Evolutionary conservation across 495 filamentous ascomycete genomes (phyloP).

Genomic region (Glutinoglossum americanum): DNA sequence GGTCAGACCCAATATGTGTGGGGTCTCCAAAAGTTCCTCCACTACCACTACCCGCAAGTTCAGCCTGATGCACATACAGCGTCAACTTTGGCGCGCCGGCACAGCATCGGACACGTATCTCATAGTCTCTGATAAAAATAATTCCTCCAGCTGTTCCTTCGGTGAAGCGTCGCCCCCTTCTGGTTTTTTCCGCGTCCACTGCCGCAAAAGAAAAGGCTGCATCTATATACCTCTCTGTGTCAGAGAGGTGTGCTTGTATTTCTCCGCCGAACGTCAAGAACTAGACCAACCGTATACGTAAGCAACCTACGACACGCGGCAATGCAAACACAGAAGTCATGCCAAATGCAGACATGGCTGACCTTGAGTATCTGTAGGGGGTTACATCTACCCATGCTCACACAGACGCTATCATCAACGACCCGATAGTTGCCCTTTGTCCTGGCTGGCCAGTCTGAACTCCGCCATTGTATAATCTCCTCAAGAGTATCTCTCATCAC

Average conservation of each 20-base stretch:
- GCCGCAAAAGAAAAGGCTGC: not conserved
- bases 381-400: not conserved
- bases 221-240: not conserved
- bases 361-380: not conserved
- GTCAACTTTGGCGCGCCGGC: not conserved
- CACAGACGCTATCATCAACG: not conserved
- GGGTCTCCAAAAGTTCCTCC: not conserved
- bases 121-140: not conserved
- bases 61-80: not conserved
- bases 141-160: not conserved
- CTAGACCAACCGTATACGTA: not conserved
- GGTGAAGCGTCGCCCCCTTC: not conserved
- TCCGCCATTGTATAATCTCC: not conserved
- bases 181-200: not conserved
- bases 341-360: not conserved
- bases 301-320: not conserved
- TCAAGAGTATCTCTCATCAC: not conserved
- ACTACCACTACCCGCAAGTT: not conserved
- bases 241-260: not conserved
- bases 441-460: not conserved
- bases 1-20: not conserved
- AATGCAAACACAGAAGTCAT: not conserved
- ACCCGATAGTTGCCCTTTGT: not conserved
- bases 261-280: not conserved
- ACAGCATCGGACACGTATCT: not conserved